These are phyloP conservation scores for Ophiostoma sp. DNA, from an alignment of 2,329 filamentous ascomycete genomes.

Conservation along the genomic window DNA sequence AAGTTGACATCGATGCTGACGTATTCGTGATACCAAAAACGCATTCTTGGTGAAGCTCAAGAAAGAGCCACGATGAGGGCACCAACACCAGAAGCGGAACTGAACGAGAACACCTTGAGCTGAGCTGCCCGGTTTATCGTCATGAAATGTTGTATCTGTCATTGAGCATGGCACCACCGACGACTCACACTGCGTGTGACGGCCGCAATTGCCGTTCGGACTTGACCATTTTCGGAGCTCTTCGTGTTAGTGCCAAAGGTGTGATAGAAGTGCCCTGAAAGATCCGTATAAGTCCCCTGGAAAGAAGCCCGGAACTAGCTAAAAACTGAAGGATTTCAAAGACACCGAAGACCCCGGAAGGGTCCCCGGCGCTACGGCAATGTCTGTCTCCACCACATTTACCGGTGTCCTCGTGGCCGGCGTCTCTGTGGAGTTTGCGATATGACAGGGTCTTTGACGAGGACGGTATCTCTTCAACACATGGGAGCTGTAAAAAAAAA, in stretches of 20 bases:
- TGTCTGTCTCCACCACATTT: background rate
- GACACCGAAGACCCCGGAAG: slow-evolving; percentile 8
- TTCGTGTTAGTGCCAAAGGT: background rate
- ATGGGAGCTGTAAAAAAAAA: background rate
- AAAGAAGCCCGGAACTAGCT: background rate
- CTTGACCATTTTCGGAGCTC: background rate
- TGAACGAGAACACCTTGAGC: no score
- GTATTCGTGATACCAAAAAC: background rate
- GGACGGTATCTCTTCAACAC: background rate
- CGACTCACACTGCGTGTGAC: no score
- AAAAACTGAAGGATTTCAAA: background rate
- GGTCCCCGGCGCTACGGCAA: background rate
- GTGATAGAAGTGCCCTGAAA: background rate
- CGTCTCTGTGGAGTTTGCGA: background rate
- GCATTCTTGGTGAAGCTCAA: background rate
- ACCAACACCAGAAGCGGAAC: background rate
- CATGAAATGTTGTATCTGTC: background rate
- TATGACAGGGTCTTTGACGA: background rate
- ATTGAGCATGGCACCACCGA: background rate
- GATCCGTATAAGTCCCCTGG: background rate
- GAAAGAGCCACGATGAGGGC: background rate
- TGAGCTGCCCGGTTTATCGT: background rate
- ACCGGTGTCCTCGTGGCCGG: background rate
- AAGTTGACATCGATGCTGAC: no score
- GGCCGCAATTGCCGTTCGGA: background rate